Conservation (phyloP, 495 filamentous ascomycete species). For the Aspergillus incahuasiensis region DNA sequence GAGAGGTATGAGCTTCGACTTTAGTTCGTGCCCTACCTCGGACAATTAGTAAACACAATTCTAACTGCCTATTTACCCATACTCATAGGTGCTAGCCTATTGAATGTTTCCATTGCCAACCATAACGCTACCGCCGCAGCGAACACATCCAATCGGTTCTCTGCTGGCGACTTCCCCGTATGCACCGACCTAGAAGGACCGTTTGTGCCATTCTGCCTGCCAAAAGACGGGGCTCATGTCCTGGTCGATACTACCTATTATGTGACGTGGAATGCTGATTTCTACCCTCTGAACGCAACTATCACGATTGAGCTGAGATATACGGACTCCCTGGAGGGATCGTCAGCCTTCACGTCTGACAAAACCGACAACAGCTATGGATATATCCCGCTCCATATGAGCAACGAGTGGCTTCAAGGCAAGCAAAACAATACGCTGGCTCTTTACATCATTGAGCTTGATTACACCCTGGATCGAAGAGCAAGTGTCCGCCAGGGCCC, state of each 20-base stretch:
- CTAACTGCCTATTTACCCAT: neutral
- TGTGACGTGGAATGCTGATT: slow-evolving; percentile 42
- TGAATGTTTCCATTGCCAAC: slow-evolving; percentile 2
- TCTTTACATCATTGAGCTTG: slow-evolving; percentile 28
- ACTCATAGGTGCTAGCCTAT: neutral
- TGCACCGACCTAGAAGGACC: slow-evolving; percentile 25
- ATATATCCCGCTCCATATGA: slow-evolving; percentile 31
- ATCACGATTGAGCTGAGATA: slow-evolving; percentile 38
- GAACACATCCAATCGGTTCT: slow-evolving; percentile 43
- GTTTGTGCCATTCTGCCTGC: slow-evolving; percentile 36
- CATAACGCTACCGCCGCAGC: neutral
- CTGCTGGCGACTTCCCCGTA: slow-evolving; percentile 43
- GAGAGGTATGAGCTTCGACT: slow-evolving; percentile 4
- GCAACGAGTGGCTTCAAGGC: slow-evolving; percentile 34
- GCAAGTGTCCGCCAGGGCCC: slow-evolving; percentile 26
- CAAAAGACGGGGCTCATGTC: slow-evolving; percentile 29
- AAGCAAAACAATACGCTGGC: slow-evolving; percentile 25
- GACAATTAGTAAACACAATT: neutral
- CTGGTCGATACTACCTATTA: slow-evolving; percentile 39
- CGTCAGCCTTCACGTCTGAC: slow-evolving; percentile 35
- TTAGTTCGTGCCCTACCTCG: neutral
- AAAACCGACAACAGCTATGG: slow-evolving; percentile 35
- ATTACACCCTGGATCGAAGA: slow-evolving; percentile 20
- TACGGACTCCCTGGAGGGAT: slow-evolving; percentile 20
- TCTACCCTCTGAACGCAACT: slow-evolving; percentile 36